These are phyloP conservation scores for Trichoderma simmonsii DNA, from an alignment of 2,329 filamentous ascomycete genomes.

Conservation along the genomic window DNA sequence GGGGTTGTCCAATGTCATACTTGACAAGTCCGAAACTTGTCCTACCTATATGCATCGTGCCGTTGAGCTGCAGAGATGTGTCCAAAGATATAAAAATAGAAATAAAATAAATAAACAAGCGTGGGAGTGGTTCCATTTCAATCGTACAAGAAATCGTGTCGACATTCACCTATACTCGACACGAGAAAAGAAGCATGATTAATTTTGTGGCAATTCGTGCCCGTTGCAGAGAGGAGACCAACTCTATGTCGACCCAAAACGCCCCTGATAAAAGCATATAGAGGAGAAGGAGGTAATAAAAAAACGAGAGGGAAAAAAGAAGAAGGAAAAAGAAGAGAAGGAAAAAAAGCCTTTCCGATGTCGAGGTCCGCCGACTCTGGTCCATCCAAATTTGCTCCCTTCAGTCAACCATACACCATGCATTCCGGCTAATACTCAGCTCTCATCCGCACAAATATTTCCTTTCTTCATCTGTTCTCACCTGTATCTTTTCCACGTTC, in stretches of 20 bases:
- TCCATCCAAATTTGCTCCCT: not conserved
- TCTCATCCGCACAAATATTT: not conserved
- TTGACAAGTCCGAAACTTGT: not conserved
- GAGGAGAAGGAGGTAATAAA: not conserved
- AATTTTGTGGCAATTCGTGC: conserved; percentile 9
- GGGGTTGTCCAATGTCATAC: not conserved
- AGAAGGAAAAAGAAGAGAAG: not conserved
- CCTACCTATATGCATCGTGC: not conserved
- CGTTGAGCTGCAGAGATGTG: not conserved
- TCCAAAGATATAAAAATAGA: not conserved
- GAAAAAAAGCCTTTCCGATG: not conserved
- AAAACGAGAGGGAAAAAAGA: not conserved
- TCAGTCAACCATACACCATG: not conserved
- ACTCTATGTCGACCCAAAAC: conserved; percentile 13
- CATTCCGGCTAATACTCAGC: not conserved
- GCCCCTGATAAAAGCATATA: not conserved
- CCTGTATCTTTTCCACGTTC: not conserved
- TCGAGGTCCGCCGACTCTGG: not conserved
- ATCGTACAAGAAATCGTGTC: conserved; percentile 8
- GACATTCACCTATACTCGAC: not conserved
- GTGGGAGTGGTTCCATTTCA: conserved; percentile 13
- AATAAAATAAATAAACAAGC: not conserved
- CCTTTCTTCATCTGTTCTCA: not conserved
- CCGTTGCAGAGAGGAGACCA: conserved; percentile 8
- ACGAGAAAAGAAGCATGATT: not conserved